Evolutionary conservation across 2,329 filamentous ascomycete species (phyloP).

Genomic region (Meredithiella fracta): DNA sequence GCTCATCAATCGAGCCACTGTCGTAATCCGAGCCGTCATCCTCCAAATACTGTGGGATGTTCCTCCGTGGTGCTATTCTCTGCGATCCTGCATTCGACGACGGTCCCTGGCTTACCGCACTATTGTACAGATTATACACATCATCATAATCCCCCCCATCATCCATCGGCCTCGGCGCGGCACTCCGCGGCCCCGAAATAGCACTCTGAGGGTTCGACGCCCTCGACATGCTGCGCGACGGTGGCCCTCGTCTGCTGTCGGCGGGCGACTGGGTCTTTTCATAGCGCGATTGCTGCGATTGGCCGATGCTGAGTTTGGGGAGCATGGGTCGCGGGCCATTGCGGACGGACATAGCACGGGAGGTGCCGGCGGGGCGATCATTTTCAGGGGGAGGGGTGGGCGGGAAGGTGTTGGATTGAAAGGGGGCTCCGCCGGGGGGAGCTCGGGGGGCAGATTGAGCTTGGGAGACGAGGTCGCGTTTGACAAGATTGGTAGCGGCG

Average conservation of each 20-base stretch:
- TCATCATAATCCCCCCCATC: constrained; percentile 18
- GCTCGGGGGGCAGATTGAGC: constrained; percentile 37
- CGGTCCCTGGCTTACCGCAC: constrained; percentile 26
- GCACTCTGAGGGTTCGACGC: constrained; percentile 10
- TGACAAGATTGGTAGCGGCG: constrained; percentile 83
- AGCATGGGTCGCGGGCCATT: constrained; percentile 44
- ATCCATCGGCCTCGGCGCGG: constrained; percentile 11
- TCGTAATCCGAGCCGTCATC: constrained; percentile 59
- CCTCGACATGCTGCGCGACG: constrained; percentile 10
- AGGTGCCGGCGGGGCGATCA: constrained; percentile 42
- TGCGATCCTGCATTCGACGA: constrained; percentile 25
- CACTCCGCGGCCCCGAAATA: constrained; percentile 14
- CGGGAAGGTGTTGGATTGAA: constrained; percentile 66
- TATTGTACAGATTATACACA: constrained; percentile 20
- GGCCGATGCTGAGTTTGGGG: constrained; percentile 47
- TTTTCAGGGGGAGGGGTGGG: constrained; percentile 95
- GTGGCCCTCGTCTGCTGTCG: constrained; percentile 18
- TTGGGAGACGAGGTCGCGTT: constrained; percentile 62
- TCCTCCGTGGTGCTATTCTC: constrained; percentile 25
- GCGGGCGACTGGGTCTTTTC: constrained; percentile 38
- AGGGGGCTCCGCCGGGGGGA: not conserved
- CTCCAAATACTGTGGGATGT: constrained; percentile 48
- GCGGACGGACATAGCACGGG: constrained; percentile 43
- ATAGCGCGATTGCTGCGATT: constrained; percentile 32
- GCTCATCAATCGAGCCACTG: constrained; percentile 53